Base-by-base conservation (phyloP, 2,329 filamentous ascomycete genomes). In the Claviceps paspali region DNA sequence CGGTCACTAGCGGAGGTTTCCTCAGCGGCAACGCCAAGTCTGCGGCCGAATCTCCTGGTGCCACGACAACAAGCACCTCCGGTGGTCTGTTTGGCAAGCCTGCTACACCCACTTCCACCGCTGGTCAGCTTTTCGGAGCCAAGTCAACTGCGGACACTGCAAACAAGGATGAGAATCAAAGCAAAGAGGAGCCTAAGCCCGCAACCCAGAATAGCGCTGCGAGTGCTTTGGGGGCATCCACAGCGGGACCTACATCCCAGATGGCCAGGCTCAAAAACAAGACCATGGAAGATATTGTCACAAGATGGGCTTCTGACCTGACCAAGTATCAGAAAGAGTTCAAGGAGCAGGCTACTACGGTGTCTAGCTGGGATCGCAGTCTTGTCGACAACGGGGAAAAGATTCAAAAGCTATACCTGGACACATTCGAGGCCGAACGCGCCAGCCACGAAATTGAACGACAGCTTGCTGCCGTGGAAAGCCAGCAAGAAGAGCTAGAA, bases 231-330 rank as follows among this genome's bases (percentile, higher is more conserved):
- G 76, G 75, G 14, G 75, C 78, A 21, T 92, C 86, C 1, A 93
- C 83, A 3, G 68, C 75, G 24, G 87, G 87, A 0, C 85, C 87
- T 2, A 66, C 79, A 3, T 88, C 91, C 12, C 79, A 86, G 40
- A 76, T 92, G 50, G 91, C 88, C 4, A 80, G 91, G 21, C 68
- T 98, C 27, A 94, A 94, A 67, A 94, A 95, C 60, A 96, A 94
- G 64, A 94, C 88, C 1, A 95, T 98, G 82, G 91, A 98, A 52
- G 91, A 98, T 56, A 95, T 98, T 45, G 86, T 98, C 46, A 95
- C 85, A 4, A 78, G 86, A 23, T 98, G 91, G 91, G 91, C 91
- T 2, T 85, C 86, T 0, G 91, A 96, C 52, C 67, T 98, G 35
- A 82, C 86, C 37, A 92, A 93, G 53, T 95, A 98, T 53, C 88